Base-by-base conservation (phyloP, 2,329 filamentous ascomycete genomes). In the Arthrobotrys conoides region DNA sequence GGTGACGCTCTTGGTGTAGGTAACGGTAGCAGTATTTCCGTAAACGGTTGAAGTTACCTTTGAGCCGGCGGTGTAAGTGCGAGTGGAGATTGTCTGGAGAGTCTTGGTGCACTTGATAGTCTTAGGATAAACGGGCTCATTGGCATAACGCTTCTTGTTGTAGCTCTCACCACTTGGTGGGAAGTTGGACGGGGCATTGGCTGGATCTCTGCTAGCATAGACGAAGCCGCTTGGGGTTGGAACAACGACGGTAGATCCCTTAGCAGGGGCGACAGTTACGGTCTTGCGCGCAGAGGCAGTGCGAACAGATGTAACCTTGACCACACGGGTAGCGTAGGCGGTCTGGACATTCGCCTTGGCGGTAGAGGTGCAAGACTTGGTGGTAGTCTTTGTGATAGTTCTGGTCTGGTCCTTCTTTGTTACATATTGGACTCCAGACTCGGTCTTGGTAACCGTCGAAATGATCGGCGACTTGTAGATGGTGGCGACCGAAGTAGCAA, bases 41-140 rank as follows among this genome's bases (percentile, higher is more conserved):
- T 68, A 72, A 12, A 51, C 64, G 18, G 41, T 72, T 12, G 30
- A 63, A 14, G 75, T 72, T 9, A 16, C 20, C 44, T 55, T 68
- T 1, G 75, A 48, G n/a, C 38, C 49, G 16, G 61, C 38, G 3
- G 53, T 71, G 46, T 71, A 41, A 14, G 67, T 77, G 51, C 57
- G n/a, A 1, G 67, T 77, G 14, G 59, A 67, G 51, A 71, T 55
- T 16, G 73, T 68, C 57, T 71, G 61, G 14, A 72, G 22, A 36
- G 75, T 72, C 68, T 72, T 78, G 33, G 63, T 68, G 75, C 75
- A 78, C 48, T 72, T 51, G 61, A 78, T 55, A 4, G 63, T 55
- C 16, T 69, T 72, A 10, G 75, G 46, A 51, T 59, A 70, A 18
- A 16, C 5, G 5, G 36, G n/a, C 6, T 14, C 48, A 14, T 20